Evolutionary conservation across 495 filamentous ascomycete genomes (phyloP), one percentile per base, ranked within the genome.

Genomic region (Penicillium atrosanguineum): DNA sequence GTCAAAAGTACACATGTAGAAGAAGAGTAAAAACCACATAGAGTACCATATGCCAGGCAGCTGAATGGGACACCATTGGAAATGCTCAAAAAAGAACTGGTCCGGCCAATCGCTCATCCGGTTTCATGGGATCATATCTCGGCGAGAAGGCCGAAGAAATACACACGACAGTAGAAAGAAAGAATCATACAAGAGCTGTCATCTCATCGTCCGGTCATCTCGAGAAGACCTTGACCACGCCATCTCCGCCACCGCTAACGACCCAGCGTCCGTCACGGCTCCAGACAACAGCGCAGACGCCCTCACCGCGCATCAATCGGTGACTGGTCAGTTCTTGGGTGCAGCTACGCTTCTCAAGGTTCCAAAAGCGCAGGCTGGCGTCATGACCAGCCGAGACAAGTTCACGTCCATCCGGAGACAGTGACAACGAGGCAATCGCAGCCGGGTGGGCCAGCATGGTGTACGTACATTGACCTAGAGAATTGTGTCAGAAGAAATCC

Each of bases 301-400:
- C 94, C 67, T 98, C 94, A 11, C 91, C 94, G 47, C 92, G 83
- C 91, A 97, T 95, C 49, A 89, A 74, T 26, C 94, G 80, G 67
- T 97, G 91, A 60, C 82, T 87, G 2, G 91, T 93, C 60, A 97
- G 87, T 65, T 97, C 95, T 66, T 98, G 94, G 0, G 85, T 92
- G 72, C 95, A 97, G 20, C 83, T 84, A 28, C 94, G 82, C 68
- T 93, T 98, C 68, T 98, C 94, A 18, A 98, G 81, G n/a, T 86
- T 89, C 94, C 94, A 98, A 79, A 98, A 97, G 15, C 94, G 87
- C 48, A 98, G 79, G 50, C 86, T 89, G 45, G 93, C 91, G 62
- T 98, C 94, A 68, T 98, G 94, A 43, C 95, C 94, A 9, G 90
- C 95, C 50, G 90, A 95, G 42, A 98, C 95, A 7, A 97, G 86